Conservation (phyloP, 305 asterid species). For the Plantago rigida region DNA sequence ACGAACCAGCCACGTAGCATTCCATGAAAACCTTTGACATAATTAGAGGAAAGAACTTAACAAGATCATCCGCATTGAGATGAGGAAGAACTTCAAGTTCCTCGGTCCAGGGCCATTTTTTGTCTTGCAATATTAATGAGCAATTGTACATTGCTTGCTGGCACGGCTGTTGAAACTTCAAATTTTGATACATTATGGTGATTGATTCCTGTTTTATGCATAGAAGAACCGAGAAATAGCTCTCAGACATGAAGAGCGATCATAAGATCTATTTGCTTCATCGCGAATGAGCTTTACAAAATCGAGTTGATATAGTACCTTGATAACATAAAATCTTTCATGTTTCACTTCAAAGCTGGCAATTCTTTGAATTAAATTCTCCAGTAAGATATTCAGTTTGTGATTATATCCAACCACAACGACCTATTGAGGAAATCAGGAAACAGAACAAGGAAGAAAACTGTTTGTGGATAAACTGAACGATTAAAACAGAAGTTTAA, state of each 20-base stretch:
- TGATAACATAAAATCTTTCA: constrained; percentile 84
- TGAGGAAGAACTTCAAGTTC: constrained; percentile 68
- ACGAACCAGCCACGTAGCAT: constrained; percentile 72
- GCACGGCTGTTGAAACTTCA: constrained; percentile 89
- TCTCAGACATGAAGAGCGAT: constrained; percentile 11
- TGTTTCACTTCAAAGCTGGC: constrained; percentile 77
- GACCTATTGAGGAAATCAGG: constrained; percentile 40
- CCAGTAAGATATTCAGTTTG: constrained; percentile 69
- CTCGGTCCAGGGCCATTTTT: constrained; percentile 69
- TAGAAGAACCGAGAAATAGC: constrained; percentile 16
- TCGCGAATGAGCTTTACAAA: neutral
- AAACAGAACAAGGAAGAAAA: constrained; percentile 16
- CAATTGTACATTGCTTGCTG: constrained; percentile 81
- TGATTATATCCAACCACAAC: constrained; percentile 76
- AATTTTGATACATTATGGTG: constrained; percentile 65
- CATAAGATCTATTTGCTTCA: constrained; percentile 1
- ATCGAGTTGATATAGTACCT: constrained; percentile 34
- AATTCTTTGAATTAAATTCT: constrained; percentile 58
- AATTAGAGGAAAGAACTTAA: constrained; percentile 63
- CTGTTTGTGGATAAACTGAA: constrained; percentile 2
- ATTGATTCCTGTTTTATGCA: constrained; percentile 50
- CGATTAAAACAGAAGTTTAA: neutral
- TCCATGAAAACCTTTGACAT: constrained; percentile 73
- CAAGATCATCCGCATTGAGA: constrained; percentile 59
- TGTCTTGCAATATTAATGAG: constrained; percentile 62